phyloP scores from a whole-genome alignment of 805 yeast species.

The Metschnikowia kofuensis region DNA sequence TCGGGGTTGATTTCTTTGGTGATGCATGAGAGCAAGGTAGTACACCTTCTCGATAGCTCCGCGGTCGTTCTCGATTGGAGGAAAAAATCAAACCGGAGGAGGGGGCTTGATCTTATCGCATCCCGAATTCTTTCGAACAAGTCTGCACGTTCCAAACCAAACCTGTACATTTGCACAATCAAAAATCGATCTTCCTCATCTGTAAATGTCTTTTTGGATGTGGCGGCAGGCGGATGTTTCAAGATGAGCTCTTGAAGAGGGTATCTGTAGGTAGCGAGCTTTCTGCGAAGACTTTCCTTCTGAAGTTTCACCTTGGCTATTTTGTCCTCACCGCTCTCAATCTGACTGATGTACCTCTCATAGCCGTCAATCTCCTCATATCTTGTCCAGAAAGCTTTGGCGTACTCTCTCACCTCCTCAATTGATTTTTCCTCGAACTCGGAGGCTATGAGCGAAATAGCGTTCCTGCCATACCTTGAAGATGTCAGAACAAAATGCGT shows the following conservation, averaged over 20 bases:
- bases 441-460: conserved; percentile 62
- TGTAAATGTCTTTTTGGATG: conserved; percentile 61
- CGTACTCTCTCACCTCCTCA: conserved; percentile 78
- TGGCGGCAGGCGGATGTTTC: conserved; percentile 67
- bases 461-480: conserved; percentile 79
- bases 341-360: conserved; percentile 76
- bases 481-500: conserved; percentile 70
- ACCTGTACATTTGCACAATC: conserved; percentile 71
- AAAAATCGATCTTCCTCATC: conserved; percentile 91
- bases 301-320: conserved; percentile 62
- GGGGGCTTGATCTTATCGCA: conserved; percentile 66
- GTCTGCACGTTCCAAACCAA: conserved; percentile 77
- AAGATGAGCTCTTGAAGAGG: conserved; percentile 80
- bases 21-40: conserved; percentile 71
- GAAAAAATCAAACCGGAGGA: conserved; percentile 86
- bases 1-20: conserved; percentile 52
- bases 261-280: conserved; percentile 63
- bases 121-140: conserved; percentile 76
- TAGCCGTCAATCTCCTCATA: conserved; percentile 82
- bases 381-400: conserved; percentile 77
- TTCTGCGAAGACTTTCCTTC: conserved; percentile 74
- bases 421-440: conserved; percentile 80
- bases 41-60: conserved; percentile 80
- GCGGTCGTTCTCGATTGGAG: conserved; percentile 73
- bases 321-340: conserved; percentile 88